Percentiles rank a stretch among this genome's conserved stretches.
These are phyloP conservation scores for Lagerstroemia speciosa DNA, from an alignment of 345 rosid species.

Conservation along the genomic window DNA sequence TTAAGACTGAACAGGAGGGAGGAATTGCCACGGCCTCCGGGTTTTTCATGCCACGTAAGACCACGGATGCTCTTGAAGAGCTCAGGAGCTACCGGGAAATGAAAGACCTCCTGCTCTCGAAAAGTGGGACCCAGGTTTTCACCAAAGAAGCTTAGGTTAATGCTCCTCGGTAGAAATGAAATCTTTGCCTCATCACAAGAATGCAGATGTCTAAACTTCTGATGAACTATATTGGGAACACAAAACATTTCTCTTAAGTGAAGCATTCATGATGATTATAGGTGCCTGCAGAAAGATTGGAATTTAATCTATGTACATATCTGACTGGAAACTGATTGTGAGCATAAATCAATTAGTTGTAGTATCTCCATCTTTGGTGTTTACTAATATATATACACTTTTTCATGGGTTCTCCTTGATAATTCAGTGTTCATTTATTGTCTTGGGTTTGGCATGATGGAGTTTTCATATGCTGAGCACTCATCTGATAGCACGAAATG, in stretches of 20 bases:
- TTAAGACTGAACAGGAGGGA: slow-evolving; percentile 38
- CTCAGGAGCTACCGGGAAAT: slow-evolving; percentile 70
- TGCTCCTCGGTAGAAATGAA: neutral
- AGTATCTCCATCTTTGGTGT: neutral
- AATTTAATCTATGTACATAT: neutral
- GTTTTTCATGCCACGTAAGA: slow-evolving; percentile 55
- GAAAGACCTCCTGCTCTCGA: slow-evolving; percentile 68
- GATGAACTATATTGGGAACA: neutral
- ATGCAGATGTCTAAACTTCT: neutral
- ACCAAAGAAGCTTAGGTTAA: slow-evolving; percentile 17
- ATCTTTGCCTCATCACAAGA: neutral
- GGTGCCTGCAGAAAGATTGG: neutral
- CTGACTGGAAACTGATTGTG: neutral
- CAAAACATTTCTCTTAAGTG: neutral
- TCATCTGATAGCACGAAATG: neutral
- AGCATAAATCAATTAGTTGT: neutral
- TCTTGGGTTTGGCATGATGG: neutral
- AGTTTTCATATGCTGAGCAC: neutral
- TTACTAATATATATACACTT: neutral
- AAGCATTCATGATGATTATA: neutral
- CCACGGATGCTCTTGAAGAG: slow-evolving; percentile 76
- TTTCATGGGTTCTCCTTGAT: neutral
- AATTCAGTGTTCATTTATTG: neutral
- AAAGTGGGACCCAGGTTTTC: slow-evolving; percentile 49
- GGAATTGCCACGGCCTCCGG: slow-evolving; percentile 55